Conservation (phyloP, 2,329 filamentous ascomycete genomes). For the Didymosphaeria variabile region DNA sequence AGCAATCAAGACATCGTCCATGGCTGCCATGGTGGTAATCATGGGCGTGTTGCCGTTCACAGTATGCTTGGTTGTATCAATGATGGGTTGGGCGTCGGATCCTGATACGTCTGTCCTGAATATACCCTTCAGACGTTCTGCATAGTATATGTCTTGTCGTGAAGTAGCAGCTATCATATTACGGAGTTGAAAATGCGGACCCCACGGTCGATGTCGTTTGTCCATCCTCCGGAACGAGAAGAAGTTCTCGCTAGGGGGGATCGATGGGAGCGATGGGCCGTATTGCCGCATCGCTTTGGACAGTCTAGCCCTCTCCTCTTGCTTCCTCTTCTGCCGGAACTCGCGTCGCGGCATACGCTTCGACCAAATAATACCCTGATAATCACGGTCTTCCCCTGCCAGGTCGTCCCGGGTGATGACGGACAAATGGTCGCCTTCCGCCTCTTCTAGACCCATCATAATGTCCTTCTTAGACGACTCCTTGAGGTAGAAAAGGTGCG, state of each 20-base stretch:
- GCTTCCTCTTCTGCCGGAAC: slow-evolving; percentile 36
- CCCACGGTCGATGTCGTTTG: slow-evolving; percentile 59
- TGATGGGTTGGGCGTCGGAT: slow-evolving; percentile 51
- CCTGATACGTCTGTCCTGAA: slow-evolving; percentile 60
- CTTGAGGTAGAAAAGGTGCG: slow-evolving; percentile 11
- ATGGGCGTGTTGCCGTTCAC: slow-evolving; percentile 53
- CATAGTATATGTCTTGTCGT: slow-evolving; percentile 65
- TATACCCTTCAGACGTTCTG: slow-evolving; percentile 54
- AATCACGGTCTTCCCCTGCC: slow-evolving; percentile 46
- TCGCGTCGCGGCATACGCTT: slow-evolving; percentile 37
- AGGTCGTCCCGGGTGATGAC: slow-evolving; percentile 43
- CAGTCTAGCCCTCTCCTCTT: slow-evolving; percentile 34
- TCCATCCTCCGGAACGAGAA: slow-evolving; percentile 61
- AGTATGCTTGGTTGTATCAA: slow-evolving; percentile 58
- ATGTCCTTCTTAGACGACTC: neutral
- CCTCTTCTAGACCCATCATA: slow-evolving; percentile 4
- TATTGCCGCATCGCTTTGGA: slow-evolving; percentile 24
- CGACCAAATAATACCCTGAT: slow-evolving; percentile 51
- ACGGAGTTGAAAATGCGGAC: slow-evolving; percentile 67
- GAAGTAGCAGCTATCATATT: slow-evolving; percentile 65
- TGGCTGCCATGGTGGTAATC: slow-evolving; percentile 63
- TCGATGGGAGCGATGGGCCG: slow-evolving; percentile 24
- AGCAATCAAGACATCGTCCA: slow-evolving; percentile 60
- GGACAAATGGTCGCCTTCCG: slow-evolving; percentile 2
- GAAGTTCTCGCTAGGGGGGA: slow-evolving; percentile 55